Evolutionary conservation across 306 rosid genomes (phyloP).

Genomic region (Glycine soja): DNA sequence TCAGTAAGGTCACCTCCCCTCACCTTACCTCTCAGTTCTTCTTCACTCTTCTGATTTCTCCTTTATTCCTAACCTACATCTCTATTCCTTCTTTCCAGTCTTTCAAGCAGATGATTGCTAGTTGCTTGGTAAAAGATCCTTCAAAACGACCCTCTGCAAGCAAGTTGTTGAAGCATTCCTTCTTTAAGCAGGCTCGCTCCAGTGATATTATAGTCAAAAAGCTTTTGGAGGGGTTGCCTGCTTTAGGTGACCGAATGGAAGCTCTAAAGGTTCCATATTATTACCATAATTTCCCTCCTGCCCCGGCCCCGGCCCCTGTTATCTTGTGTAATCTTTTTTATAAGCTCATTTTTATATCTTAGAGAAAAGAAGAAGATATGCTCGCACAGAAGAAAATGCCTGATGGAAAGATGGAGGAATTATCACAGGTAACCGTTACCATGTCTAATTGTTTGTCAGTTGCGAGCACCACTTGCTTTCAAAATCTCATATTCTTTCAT

Average conservation of each 20-base stretch:
- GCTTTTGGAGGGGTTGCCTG: constrained; percentile 84
- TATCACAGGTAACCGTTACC: constrained; percentile 74
- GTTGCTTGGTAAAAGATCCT: constrained; percentile 95
- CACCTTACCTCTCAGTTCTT: constrained; percentile 7
- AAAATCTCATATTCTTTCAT: neutral
- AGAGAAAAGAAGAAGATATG: constrained; percentile 95
- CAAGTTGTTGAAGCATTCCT: constrained; percentile 80
- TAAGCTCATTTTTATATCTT: constrained; percentile 13
- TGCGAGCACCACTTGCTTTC: constrained; percentile 1
- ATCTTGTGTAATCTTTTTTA: constrained; percentile 24
- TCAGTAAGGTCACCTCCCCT: constrained; percentile 66
- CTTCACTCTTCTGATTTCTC: no score
- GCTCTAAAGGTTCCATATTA: constrained; percentile 75
- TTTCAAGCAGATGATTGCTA: constrained; percentile 91
- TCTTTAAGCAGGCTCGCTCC: constrained; percentile 92
- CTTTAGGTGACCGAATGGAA: constrained; percentile 88
- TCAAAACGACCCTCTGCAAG: constrained; percentile 84
- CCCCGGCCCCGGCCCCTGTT: neutral
- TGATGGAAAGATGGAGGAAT: constrained; percentile 88
- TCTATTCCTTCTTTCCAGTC: constrained; percentile 60
- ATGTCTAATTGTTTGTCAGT: constrained; percentile 30
- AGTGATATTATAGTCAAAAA: constrained; percentile 70
- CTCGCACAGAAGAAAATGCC: constrained; percentile 89
- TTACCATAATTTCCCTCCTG: constrained; percentile 23
- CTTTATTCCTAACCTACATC: neutral